These are phyloP conservation scores for Boechera stricta DNA, from an alignment of 345 rosid genomes.

Conservation along the genomic window DNA sequence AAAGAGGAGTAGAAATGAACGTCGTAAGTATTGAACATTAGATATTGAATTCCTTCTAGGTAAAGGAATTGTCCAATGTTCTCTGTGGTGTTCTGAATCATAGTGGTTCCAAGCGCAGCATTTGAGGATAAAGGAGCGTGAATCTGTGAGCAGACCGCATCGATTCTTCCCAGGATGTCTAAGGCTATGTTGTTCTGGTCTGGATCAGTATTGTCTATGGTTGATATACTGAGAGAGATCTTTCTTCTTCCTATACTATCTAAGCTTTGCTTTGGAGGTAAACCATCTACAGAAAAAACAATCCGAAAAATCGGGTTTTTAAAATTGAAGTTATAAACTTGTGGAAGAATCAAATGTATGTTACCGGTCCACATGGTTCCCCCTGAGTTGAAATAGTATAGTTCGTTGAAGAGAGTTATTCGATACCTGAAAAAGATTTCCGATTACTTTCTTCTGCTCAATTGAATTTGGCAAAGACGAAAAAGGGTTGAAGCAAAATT, in stretches of 20 bases:
- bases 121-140: slow-evolving; percentile 58
- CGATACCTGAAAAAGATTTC: slow-evolving; percentile 69
- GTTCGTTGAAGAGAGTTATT: slow-evolving; percentile 86
- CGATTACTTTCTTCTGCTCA: neutral
- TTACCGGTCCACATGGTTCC: slow-evolving; percentile 96
- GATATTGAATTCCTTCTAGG: slow-evolving; percentile 74
- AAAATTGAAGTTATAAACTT: neutral
- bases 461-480: neutral
- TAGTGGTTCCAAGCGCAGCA: slow-evolving; percentile 71
- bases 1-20: slow-evolving; percentile 86
- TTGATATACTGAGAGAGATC: slow-evolving; percentile 58
- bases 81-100: slow-evolving; percentile 70
- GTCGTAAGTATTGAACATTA: slow-evolving; percentile 80
- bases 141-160: slow-evolving; percentile 63
- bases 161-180: slow-evolving; percentile 74
- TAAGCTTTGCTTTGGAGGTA: slow-evolving; percentile 71
- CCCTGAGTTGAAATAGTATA: slow-evolving; percentile 91
- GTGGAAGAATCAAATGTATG: slow-evolving; percentile 1
- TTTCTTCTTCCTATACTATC: slow-evolving; percentile 58
- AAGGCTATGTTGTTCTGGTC: slow-evolving; percentile 55
- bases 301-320: neutral
- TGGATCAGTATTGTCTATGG: slow-evolving; percentile 49
- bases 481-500: neutral
- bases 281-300: slow-evolving; percentile 64
- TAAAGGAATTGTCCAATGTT: slow-evolving; percentile 88